Percentiles rank a stretch among this genome's conserved stretches.
These are phyloP conservation scores for Clonostachys sp. DNA, from an alignment of 2,329 filamentous ascomycete genomes.

Conservation along the genomic window DNA sequence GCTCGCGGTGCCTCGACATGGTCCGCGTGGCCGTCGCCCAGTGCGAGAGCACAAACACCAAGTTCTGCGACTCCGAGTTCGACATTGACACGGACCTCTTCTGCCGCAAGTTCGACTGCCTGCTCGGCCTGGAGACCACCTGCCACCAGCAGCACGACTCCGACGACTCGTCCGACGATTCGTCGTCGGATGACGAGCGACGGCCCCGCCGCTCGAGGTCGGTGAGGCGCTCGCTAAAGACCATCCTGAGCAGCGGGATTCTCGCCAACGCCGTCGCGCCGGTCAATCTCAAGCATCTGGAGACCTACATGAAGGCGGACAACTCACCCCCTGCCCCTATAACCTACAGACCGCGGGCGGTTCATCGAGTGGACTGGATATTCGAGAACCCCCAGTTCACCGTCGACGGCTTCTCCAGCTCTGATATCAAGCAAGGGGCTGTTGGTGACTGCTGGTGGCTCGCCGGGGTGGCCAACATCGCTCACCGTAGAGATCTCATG, in stretches of 20 bases:
- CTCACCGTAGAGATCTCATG: constrained; percentile 60
- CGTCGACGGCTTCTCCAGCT: constrained; percentile 29
- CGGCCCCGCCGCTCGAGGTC: constrained; percentile 1
- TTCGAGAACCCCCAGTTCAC: constrained; percentile 34
- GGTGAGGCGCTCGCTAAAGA: constrained; percentile 8
- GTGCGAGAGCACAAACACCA: constrained; percentile 37
- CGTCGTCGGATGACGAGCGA: not conserved
- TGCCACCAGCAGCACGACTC: constrained; percentile 2
- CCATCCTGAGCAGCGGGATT: constrained; percentile 6
- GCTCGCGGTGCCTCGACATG: constrained; percentile 29
- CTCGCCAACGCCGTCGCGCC: constrained; percentile 7
- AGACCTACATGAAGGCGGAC: constrained; percentile 6
- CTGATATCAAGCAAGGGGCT: constrained; percentile 34
- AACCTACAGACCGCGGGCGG: constrained; percentile 21
- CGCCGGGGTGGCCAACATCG: constrained; percentile 64
- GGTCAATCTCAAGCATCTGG: constrained; percentile 6
- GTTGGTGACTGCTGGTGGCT: constrained; percentile 72
- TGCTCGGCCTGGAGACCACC: constrained; percentile 5
- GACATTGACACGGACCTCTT: constrained; percentile 31
- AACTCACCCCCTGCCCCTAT: not conserved
- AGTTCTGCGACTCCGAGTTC: constrained; percentile 38
- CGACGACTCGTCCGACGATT: constrained; percentile 4
- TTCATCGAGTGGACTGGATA: constrained; percentile 37
- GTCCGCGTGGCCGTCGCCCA: constrained; percentile 32
- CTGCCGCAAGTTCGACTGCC: constrained; percentile 27